Percentiles rank a stretch among this genome's conserved stretches.
phyloP scores from a whole-genome alignment of 2,329 filamentous ascomycete species.

The Scedosporium dehoogii region DNA sequence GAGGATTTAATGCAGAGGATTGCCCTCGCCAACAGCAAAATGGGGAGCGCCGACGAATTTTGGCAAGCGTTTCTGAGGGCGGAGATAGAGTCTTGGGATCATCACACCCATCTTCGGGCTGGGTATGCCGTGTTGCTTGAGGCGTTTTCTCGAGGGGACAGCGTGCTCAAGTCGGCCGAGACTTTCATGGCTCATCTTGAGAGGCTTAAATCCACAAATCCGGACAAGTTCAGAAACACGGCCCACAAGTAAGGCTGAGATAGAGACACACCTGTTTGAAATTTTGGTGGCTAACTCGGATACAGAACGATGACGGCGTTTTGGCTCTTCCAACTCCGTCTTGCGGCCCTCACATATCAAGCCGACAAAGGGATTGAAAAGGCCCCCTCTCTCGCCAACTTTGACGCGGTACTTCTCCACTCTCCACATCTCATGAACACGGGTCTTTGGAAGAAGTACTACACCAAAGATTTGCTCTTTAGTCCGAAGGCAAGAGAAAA shows the following conservation, averaged over 20 bases:
- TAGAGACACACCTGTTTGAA: too few relatives aligned
- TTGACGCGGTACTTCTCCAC: constrained; percentile 15
- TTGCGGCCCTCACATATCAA: constrained; percentile 18
- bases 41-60: constrained; percentile 12
- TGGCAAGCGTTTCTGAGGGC: constrained; percentile 18
- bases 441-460: constrained; percentile 20
- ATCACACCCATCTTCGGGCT: constrained; percentile 22
- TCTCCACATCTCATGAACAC: constrained; percentile 19
- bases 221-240: constrained; percentile 22
- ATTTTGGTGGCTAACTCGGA: neutral
- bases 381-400: constrained; percentile 12
- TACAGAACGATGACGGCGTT: constrained; percentile 22
- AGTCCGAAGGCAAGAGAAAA: constrained; percentile 16
- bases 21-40: neutral
- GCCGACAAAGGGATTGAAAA: constrained; percentile 3
- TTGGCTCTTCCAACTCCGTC: constrained; percentile 23
- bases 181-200: constrained; percentile 19
- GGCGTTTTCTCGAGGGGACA: constrained; percentile 14
- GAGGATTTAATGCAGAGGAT: neutral
- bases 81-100: constrained; percentile 20
- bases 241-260: constrained; percentile 17
- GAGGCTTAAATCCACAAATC: constrained; percentile 15
- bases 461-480: constrained; percentile 22
- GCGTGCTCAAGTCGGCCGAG: constrained; percentile 18
- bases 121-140: constrained; percentile 21